These are phyloP conservation scores for Phytophthora syringae DNA, from an alignment of 352 stramenopile species.

Conservation along the genomic window DNA sequence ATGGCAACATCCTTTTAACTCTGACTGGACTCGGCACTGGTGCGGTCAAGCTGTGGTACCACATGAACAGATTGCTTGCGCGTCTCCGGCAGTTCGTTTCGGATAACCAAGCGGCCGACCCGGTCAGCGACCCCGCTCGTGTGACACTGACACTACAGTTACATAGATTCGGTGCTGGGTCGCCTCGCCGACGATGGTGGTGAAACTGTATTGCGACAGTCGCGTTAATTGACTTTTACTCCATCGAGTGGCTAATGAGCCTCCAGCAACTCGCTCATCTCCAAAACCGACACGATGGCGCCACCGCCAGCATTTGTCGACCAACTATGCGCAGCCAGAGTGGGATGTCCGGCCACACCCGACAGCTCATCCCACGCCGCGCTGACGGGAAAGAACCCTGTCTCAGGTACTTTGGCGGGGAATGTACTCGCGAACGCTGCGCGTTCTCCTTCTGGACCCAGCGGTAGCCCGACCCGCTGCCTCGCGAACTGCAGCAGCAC, in stretches of 20 bases:
- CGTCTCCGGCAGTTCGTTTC: not conserved
- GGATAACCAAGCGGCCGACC: constrained; percentile 2
- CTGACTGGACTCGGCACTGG: not conserved
- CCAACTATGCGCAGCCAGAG: not conserved
- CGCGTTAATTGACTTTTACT: not conserved
- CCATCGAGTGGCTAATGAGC: constrained; percentile 1
- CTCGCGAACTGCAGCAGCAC: not conserved
- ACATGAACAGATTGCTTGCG: not conserved
- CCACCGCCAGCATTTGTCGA: not conserved
- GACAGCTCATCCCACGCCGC: not conserved
- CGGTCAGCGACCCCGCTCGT: not conserved
- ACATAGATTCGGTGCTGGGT: not conserved
- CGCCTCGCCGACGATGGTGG: not conserved
- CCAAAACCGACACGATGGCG: not conserved
- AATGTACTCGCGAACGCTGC: not conserved
- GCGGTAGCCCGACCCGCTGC: not conserved
- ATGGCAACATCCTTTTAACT: not conserved
- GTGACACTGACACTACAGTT: not conserved
- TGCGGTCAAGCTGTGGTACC: not conserved
- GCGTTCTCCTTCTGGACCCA: constrained; percentile 2
- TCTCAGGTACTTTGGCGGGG: constrained; percentile 7
- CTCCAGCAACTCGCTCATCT: not conserved
- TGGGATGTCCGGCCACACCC: constrained; percentile 5
- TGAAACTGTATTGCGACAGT: not conserved
- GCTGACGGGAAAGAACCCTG: constrained; percentile 7